phyloP scores from a whole-genome alignment of 2,329 filamentous ascomycete genomes.

The Aspergillus phoenicis region DNA sequence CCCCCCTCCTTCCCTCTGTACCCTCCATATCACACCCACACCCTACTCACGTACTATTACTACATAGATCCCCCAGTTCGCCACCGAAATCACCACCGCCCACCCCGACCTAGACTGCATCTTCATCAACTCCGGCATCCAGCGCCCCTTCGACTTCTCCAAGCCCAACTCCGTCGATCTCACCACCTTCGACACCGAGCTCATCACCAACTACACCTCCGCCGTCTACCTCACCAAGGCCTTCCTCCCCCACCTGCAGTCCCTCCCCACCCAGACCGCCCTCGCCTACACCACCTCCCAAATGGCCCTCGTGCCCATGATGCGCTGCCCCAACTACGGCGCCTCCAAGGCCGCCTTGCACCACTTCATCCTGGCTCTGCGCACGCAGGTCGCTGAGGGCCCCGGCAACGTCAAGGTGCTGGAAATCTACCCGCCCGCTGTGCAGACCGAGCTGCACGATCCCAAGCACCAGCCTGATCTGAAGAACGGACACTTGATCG shows the following conservation, averaged over 20 bases:
- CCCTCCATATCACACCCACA: not conserved
- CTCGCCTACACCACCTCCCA: conserved; percentile 55
- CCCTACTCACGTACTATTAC: not conserved
- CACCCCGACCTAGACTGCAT: conserved; percentile 57
- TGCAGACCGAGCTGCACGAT: conserved; percentile 61
- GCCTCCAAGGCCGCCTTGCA: conserved; percentile 60
- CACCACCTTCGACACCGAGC: conserved; percentile 46
- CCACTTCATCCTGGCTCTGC: conserved; percentile 55
- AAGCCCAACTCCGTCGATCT: conserved; percentile 53
- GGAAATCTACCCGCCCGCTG: conserved; percentile 58
- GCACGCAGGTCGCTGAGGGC: conserved; percentile 50
- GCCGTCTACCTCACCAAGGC: conserved; percentile 54
- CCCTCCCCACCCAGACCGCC: conserved; percentile 45
- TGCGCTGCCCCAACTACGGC: conserved; percentile 55
- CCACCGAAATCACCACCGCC: conserved; percentile 36
- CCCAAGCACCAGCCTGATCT: conserved; percentile 58
- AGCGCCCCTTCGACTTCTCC: conserved; percentile 53
- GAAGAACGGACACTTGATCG: conserved; percentile 52
- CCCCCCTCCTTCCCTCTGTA: not conserved
- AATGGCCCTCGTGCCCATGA: conserved; percentile 53
- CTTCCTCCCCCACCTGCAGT: conserved; percentile 54
- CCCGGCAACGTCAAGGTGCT: conserved; percentile 54
- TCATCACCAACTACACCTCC: conserved; percentile 55
- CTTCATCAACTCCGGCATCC: conserved; percentile 58
- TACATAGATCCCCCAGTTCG: conserved; percentile 22